Conservation (phyloP, 805 yeast genomes). For the Sugiyamaella boreocaroliniensis region DNA sequence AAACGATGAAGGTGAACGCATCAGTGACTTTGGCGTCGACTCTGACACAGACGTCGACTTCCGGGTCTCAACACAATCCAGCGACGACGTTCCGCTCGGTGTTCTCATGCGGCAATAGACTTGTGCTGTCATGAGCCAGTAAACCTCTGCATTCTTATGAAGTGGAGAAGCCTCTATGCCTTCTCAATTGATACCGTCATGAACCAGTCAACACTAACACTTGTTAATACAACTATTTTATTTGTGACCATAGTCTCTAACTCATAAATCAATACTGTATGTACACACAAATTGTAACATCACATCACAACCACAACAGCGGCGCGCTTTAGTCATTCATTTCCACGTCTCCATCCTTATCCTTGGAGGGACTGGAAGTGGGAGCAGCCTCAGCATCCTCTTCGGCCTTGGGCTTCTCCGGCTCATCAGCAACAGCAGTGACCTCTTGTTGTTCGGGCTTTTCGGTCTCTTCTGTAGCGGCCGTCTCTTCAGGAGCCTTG, state of each 20-base stretch:
- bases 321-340: conserved; percentile 18
- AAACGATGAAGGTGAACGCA: conserved; percentile 75
- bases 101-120: neutral
- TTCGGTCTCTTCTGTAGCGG: neutral
- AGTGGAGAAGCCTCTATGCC: no score
- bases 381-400: conserved; percentile 11
- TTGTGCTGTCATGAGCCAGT: neutral
- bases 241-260: neutral
- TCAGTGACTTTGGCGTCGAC: conserved; percentile 87
- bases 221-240: neutral
- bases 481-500: conserved; percentile 1
- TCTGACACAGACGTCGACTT: conserved; percentile 11
- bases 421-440: neutral
- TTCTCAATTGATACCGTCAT: no score
- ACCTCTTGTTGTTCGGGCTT: neutral
- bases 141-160: no score
- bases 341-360: conserved; percentile 31
- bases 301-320: neutral
- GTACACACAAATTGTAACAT: neutral
- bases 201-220: no score
- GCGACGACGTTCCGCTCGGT: conserved; percentile 12
- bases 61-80: neutral
- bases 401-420: conserved; percentile 13
- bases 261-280: neutral
- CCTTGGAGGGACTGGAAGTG: conserved; percentile 12